Conservation (phyloP, 352 stramenopile species). For the Aphanomyces invadans region DNA sequence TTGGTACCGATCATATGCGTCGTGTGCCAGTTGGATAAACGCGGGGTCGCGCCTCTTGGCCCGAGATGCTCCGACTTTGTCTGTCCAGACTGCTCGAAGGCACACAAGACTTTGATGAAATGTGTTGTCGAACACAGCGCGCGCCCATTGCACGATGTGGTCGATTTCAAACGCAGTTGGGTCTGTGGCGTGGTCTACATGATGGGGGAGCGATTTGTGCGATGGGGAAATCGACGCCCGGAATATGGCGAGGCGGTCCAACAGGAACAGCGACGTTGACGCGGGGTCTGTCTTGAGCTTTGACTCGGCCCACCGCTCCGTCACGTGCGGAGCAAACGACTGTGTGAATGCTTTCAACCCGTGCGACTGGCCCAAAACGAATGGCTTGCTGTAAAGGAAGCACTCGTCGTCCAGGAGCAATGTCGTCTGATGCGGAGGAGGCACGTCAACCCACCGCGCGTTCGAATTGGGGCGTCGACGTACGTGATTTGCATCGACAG, state of each 20-base stretch:
- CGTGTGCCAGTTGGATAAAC: background rate
- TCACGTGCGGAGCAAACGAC: conserved; percentile 24
- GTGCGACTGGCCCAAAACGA: conserved; percentile 16
- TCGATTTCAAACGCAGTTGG: conserved; percentile 1
- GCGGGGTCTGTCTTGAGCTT: background rate
- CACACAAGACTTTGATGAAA: background rate
- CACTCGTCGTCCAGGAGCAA: conserved; percentile 28
- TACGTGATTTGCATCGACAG: background rate
- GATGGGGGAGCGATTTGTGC: background rate
- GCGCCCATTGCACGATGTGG: background rate
- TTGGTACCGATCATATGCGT: background rate
- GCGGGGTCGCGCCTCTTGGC: background rate
- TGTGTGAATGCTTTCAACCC: background rate
- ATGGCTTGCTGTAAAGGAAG: conserved; percentile 26
- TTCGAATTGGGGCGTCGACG: too few species aligned
- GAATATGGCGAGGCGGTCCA: background rate
- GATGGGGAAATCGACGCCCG: conserved; percentile 18
- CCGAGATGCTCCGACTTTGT: background rate
- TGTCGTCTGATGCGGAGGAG: conserved; percentile 15
- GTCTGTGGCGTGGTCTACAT: background rate
- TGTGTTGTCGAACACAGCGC: background rate
- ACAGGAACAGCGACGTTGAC: background rate
- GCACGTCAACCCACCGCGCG: too few species aligned
- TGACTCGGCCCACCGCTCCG: conserved; percentile 26
- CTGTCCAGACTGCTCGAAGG: background rate